Evolutionary conservation across 2,329 filamentous ascomycete species (phyloP), one percentile per base, ranked within the genome.

Genomic region (Colletotrichum gigasporum): DNA sequence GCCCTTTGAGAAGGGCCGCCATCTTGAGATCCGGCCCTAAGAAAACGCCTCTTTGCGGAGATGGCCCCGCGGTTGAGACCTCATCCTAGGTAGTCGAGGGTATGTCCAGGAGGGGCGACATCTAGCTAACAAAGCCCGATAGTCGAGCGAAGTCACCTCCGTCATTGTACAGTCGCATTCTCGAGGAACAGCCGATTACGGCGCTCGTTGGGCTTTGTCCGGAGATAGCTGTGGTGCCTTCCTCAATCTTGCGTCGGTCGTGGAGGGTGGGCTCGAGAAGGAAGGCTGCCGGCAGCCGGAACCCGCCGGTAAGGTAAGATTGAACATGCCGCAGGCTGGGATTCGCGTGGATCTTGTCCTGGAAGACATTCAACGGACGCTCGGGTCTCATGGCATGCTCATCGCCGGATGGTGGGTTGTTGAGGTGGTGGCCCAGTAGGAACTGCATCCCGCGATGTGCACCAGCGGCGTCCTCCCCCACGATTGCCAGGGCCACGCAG

Each of bases 251-350:
- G 35, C 10, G 14, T 18, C 10, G 44, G n/a, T 18, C 26, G 11
- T 34, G 28, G 51, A 56, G 34, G 58, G 56, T 45, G 37, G 24
- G 39, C 28, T 20, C 22, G 3, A 35, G 48, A n/a, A n/a, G 14
- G 18, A 37, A 5, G 37, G 47, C 51, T 48, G 58, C 51, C 41
- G 26, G 51, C 34, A 56, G 51, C 42, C 51, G 42, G 32, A 48
- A 20, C 7, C n/a, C 41, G 24, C 18, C n/a, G 9, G 26, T 11
- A 12, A 54, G 32, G 30, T 22, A 11, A 22, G 39, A 37, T 32
- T 26, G 9, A 42, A 39, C n/a, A 28, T 16, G 18, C n/a, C 22
- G 11, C 42, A 45, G 42, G 4, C 5, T 50, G 10, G 16, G 24
- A 39, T 37, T 20, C 7, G 28, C 28, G 32, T 4, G 11, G 52